Conservation (phyloP, 441 rosid genomes). For the Pelargonium citronellum region DNA sequence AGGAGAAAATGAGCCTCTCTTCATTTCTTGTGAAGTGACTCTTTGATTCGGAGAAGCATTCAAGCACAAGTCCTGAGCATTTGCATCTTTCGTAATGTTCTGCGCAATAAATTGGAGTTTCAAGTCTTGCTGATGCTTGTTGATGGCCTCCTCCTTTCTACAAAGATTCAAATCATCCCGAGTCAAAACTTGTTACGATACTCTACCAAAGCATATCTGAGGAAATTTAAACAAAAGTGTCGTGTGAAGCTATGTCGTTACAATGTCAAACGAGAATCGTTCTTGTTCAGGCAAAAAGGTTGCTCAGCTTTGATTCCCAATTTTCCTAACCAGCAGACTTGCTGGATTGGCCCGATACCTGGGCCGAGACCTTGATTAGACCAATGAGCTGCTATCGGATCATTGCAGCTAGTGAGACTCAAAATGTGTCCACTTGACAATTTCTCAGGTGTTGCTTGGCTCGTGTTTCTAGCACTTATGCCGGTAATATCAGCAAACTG, state of each 20-base stretch:
- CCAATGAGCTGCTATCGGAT: conserved; percentile 60
- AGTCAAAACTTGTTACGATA: background rate
- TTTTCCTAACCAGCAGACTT: conserved; percentile 67
- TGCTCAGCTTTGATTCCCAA: conserved; percentile 23
- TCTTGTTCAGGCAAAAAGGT: conserved; percentile 65
- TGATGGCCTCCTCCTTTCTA: conserved; percentile 47
- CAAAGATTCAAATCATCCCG: conserved; percentile 16
- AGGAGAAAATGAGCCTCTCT: conserved; percentile 50
- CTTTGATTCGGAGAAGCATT: conserved; percentile 59
- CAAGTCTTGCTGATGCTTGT: conserved; percentile 33
- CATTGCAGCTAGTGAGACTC: conserved; percentile 65
- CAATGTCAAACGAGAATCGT: conserved; percentile 41
- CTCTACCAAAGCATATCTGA: background rate
- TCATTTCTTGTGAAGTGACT: conserved; percentile 57
- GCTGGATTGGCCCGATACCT: conserved; percentile 29
- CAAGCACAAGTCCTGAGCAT: conserved; percentile 45
- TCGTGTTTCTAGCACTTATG: conserved; percentile 15
- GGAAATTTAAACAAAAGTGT: background rate
- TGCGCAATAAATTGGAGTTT: conserved; percentile 45
- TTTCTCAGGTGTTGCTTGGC: conserved; percentile 13
- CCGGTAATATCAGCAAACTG: conserved; percentile 31
- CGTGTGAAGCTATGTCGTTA: conserved; percentile 24
- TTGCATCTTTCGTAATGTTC: background rate
- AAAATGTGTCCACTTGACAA: conserved; percentile 29
- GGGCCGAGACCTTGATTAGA: conserved; percentile 38